Percentiles rank a stretch among this genome's conserved stretches.
Conservation (phyloP, 352 stramenopile species). For the Halophytophthora batemanensis region DNA sequence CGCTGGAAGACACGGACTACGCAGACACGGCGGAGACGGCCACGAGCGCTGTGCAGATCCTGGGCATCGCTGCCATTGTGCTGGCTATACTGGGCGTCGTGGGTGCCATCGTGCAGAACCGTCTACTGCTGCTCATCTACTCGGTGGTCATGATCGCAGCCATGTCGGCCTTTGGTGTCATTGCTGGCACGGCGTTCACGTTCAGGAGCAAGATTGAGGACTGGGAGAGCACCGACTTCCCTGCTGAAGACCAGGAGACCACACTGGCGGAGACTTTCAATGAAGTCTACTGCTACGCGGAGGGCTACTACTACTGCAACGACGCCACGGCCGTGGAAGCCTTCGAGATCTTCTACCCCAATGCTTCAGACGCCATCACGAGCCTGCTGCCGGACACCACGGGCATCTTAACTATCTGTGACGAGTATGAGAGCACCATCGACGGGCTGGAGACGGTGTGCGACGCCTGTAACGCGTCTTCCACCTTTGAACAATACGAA, state of each 20-base stretch:
- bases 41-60: slow-evolving; percentile 41
- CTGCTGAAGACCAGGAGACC: slow-evolving; percentile 46
- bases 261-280: slow-evolving; percentile 74
- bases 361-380: slow-evolving; percentile 28
- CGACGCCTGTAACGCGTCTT: slow-evolving; percentile 51
- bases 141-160: slow-evolving; percentile 61
- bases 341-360: slow-evolving; percentile 61
- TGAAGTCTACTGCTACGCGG: slow-evolving; percentile 81
- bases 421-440: slow-evolving; percentile 26
- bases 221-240: slow-evolving; percentile 57
- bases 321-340: slow-evolving; percentile 57
- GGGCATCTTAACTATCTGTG: slow-evolving; percentile 57
- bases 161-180: slow-evolving; percentile 71
- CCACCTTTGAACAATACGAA: slow-evolving; percentile 60
- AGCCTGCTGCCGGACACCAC: slow-evolving; percentile 56
- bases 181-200: slow-evolving; percentile 63
- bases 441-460: slow-evolving; percentile 42
- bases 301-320: slow-evolving; percentile 84
- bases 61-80: slow-evolving; percentile 53
- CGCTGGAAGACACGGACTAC: slow-evolving; percentile 71
- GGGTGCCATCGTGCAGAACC: slow-evolving; percentile 63
- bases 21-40: slow-evolving; percentile 41
- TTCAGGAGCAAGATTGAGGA: slow-evolving; percentile 68
- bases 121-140: slow-evolving; percentile 69
- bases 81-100: slow-evolving; percentile 65